Evolutionary conservation across 2,329 filamentous ascomycete species (phyloP), one percentile per base, ranked within the genome.

Genomic region (Karstenula rhodostoma): DNA sequence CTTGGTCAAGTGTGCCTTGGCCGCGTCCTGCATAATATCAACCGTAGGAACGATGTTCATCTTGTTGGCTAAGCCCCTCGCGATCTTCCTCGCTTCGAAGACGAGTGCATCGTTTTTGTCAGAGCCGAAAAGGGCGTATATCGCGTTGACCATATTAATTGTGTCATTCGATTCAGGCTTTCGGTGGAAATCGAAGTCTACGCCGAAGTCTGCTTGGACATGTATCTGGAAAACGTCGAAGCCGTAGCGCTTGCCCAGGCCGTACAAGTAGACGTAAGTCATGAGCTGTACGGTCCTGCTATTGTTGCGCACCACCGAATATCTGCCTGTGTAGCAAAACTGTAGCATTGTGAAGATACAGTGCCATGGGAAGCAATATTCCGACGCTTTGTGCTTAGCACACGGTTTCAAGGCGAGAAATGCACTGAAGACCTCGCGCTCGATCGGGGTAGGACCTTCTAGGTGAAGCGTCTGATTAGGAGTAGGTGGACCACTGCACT

Each of bases 251-350:
- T 19, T 42, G 12, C 37, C 37, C 6, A n/a, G 8, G 2, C 12
- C 2, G 37, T 42, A 42, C 17, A n/a, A 4, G 17, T n/a, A 19
- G 4, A 37, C 15, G 15, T 37, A 13, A 4, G 4, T 17, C 13
- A 15, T 17, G 13, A 7, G 8, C 19, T 22, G 9, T 10, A 10
- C 8, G 27, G 7, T 27, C 40, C 37, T n/a, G 10, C 10, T 29
- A n/a, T 22, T 19, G 23, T 6, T n/a, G 3, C 6, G 4, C 6
- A n/a, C 32, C 19, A n/a, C 44, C 7, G 42, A 13, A n/a, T 56
- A 56, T 22, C 48, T 10, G 5, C 23, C 44, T 12, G 48, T 52
- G 35, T 58, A 58, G 37, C 56, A 58, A 35, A 47, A 58, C 9
- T 35, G 7, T 1, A 58, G 37, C 19, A 58, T 35, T 5, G n/a